Percentiles rank a stretch among this genome's conserved stretches.
Evolutionary conservation across 768 basidiomycete genomes (phyloP).

Genomic region (Mrakia frigida): DNA sequence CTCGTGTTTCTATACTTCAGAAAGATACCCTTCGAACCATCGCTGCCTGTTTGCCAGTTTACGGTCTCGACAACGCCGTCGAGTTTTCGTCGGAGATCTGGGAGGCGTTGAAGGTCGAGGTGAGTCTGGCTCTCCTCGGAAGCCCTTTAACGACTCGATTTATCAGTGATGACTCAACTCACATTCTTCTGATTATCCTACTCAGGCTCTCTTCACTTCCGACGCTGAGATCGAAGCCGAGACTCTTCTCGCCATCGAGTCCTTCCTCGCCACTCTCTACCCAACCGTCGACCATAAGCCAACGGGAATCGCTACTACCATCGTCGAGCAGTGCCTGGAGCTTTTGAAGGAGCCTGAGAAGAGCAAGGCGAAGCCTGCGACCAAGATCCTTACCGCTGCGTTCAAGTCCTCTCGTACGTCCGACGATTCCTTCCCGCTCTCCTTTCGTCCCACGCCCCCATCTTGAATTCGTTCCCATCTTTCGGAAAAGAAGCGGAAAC

Average conservation of each 20-base stretch:
- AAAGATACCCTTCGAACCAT: slow-evolving; percentile 79
- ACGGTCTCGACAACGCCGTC: slow-evolving; percentile 61
- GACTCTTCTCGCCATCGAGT: slow-evolving; percentile 65
- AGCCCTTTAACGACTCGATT: too few relatives aligned
- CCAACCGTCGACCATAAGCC: slow-evolving; percentile 44
- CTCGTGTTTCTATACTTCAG: slow-evolving; percentile 49
- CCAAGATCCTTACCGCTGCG: slow-evolving; percentile 72
- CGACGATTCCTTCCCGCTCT: slow-evolving; percentile 22
- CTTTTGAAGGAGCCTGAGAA: slow-evolving; percentile 82
- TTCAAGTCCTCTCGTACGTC: slow-evolving; percentile 70
- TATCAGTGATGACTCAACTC: too few relatives aligned
- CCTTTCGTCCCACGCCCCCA: not conserved
- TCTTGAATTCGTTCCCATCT: not conserved
- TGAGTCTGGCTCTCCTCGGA: too few relatives aligned
- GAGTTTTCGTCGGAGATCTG: slow-evolving; percentile 72
- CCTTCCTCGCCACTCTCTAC: slow-evolving; percentile 71
- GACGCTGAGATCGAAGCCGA: slow-evolving; percentile 67
- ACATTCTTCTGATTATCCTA: not conserved
- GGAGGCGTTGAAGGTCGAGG: slow-evolving; percentile 87
- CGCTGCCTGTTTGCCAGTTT: slow-evolving; percentile 70
- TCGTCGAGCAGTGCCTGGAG: slow-evolving; percentile 23
- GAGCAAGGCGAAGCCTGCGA: slow-evolving; percentile 79
- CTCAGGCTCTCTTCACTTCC: slow-evolving; percentile 85
- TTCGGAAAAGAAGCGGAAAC: not conserved
- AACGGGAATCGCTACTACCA: slow-evolving; percentile 33